A percentile compares a stretch with the other conserved stretches of the same genome.
phyloP scores from a whole-genome alignment of 805 yeast genomes.

The Metschnikowia lachancei region DNA sequence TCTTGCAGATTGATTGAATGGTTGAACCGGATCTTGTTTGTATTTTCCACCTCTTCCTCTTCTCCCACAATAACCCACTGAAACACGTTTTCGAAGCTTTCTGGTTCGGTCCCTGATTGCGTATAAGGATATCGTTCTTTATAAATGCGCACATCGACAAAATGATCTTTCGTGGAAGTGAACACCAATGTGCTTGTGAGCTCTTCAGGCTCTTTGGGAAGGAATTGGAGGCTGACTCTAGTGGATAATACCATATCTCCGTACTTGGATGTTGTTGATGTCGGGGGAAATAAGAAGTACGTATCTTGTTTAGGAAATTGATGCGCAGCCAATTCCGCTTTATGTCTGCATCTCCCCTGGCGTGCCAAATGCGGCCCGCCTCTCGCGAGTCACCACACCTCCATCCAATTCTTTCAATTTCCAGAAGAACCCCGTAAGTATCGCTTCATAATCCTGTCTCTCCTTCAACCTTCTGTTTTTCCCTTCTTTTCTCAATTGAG shows the following conservation, averaged over 20 bases:
- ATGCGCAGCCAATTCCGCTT: conserved; percentile 10
- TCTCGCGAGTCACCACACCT: conserved; percentile 17
- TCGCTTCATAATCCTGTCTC: conserved; percentile 34
- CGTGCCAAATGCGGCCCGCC: conserved; percentile 5
- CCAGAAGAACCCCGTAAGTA: conserved; percentile 34
- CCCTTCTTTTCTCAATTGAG: conserved; percentile 22
- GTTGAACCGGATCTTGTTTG: conserved; percentile 37
- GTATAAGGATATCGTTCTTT: conserved; percentile 15
- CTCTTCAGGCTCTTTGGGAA: conserved; percentile 41
- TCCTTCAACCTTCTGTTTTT: conserved; percentile 21
- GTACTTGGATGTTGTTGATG: neutral
- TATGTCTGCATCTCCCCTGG: neutral
- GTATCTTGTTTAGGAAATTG: conserved; percentile 4
- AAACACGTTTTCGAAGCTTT: conserved; percentile 32
- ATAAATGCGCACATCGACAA: conserved; percentile 46
- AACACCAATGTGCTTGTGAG: conserved; percentile 48
- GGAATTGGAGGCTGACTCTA: conserved; percentile 55
- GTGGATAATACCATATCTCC: conserved; percentile 38
- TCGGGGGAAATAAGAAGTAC: neutral
- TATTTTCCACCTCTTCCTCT: conserved; percentile 38
- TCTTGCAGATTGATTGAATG: conserved; percentile 45
- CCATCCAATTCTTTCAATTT: conserved; percentile 40
- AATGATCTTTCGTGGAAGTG: conserved; percentile 42
- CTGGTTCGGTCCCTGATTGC: conserved; percentile 7
- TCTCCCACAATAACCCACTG: conserved; percentile 61